These are phyloP conservation scores for Podospora tetraspora DNA, from an alignment of 495 filamentous ascomycete genomes.

Conservation along the genomic window DNA sequence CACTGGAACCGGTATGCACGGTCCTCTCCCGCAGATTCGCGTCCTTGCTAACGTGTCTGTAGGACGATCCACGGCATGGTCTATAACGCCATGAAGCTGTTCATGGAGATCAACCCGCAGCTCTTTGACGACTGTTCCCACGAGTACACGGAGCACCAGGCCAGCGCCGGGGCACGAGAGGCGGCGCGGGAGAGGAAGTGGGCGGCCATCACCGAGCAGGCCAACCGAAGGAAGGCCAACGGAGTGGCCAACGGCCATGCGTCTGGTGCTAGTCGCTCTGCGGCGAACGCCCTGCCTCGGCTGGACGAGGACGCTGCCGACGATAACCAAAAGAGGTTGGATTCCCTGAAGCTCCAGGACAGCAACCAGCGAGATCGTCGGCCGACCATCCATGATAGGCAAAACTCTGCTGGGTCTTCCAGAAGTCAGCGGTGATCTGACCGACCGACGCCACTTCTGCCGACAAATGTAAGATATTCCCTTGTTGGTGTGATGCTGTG, in stretches of 20 bases:
- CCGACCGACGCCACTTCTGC: background rate
- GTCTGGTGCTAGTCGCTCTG: conserved; percentile 16
- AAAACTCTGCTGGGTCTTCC: conserved; percentile 46
- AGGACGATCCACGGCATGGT: conserved; percentile 99
- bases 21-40: background rate
- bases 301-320: conserved; percentile 71
- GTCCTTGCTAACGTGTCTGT: background rate
- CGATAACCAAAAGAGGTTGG: conserved; percentile 77
- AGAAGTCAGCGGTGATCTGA: conserved; percentile 42
- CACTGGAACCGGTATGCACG: conserved; percentile 89
- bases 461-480: background rate
- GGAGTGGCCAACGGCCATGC: conserved; percentile 20
- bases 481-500: background rate
- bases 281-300: conserved; percentile 31
- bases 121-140: conserved; percentile 98
- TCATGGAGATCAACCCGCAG: conserved; percentile 99
- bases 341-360: conserved; percentile 80
- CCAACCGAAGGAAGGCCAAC: conserved; percentile 53
- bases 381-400: conserved; percentile 43
- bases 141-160: conserved; percentile 96
- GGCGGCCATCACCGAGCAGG: conserved; percentile 77
- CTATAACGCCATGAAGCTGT: conserved; percentile 99
- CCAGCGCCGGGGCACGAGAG: conserved; percentile 73
- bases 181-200: conserved; percentile 73
- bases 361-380: conserved; percentile 43